Base-by-base conservation (phyloP, 2,329 filamentous ascomycete genomes). In the Hymenoscyphus albidus region DNA sequence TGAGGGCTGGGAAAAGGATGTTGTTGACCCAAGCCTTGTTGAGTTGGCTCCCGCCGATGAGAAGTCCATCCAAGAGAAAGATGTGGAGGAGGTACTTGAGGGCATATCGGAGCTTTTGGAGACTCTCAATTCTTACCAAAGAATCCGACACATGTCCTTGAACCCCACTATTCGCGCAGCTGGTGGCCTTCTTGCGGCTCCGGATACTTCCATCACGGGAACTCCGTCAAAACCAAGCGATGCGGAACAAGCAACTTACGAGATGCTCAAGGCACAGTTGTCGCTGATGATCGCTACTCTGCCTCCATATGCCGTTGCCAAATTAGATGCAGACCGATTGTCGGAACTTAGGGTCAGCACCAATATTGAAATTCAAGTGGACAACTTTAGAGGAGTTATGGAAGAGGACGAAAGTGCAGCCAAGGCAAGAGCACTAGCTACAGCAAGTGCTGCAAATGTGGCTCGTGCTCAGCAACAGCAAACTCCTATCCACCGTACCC, bases 21-120 rank as follows among this genome's bases (percentile, higher is more conserved):
- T 79, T 31, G 78, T 89, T 44, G 86, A 88, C 71, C 86, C 86
- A 1, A 82, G 79, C 56, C 78, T 89, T 27, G 63, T 68, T 58
- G 51, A 58, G 44, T 27, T 68, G 16, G 68, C 67, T 31, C 22
- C 64, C 12, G 80, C 83, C 62, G 78, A 82, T 40, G 83, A 88
- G 35, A 85, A 86, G 71, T 75, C 64, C 9, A 80, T 83, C 61
- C 78, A 82, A 42, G 83, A 88, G 38, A 85, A 86, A 71, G 86
- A 89, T 60, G 81, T 83, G 2, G 85, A 90, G n/a, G 88, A 91
- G 60, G 79, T 92, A 48, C 81, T 94, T 32, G 81, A 86, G 64
- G 88, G 91, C 56, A 88, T 93, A 40, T 90, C 88, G 1, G 89
- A 92, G 72, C 80, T 93, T 70, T 85, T 94, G 61, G 86, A 92